Conservation (phyloP, 768 basidiomycete species). For the Kwoniella europaea region DNA sequence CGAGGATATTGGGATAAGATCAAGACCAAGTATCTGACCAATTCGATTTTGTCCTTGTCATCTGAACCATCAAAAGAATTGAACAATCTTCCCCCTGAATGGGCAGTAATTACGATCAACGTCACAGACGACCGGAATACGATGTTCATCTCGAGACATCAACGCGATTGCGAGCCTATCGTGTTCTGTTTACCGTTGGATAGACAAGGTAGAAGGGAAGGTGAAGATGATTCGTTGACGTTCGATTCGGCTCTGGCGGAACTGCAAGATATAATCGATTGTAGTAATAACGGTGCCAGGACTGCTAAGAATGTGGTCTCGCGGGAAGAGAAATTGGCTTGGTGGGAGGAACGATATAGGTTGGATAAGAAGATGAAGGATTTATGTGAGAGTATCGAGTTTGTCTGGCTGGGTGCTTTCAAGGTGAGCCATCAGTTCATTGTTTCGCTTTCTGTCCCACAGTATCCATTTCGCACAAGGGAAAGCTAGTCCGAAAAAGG, state of each 20-base stretch:
- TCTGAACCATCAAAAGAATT: neutral
- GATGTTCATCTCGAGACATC: constrained; percentile 80
- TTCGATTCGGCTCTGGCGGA: constrained; percentile 76
- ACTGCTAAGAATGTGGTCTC: constrained; percentile 73
- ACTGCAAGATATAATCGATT: constrained; percentile 75
- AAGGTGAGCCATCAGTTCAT: constrained; percentile 67
- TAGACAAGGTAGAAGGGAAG: constrained; percentile 74
- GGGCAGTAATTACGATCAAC: constrained; percentile 83
- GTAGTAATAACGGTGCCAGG: constrained; percentile 77
- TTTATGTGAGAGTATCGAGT: constrained; percentile 83
- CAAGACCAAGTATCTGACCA: constrained; percentile 18
- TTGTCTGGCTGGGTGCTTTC: constrained; percentile 96
- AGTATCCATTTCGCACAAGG: no score
- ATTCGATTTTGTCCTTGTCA: neutral
- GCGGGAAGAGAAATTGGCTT: constrained; percentile 68
- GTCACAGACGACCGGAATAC: constrained; percentile 81
- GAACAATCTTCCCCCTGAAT: constrained; percentile 68
- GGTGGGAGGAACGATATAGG: constrained; percentile 82
- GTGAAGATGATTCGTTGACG: constrained; percentile 70
- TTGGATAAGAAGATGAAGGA: constrained; percentile 78
- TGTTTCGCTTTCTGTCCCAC: neutral
- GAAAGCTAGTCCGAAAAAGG: no score
- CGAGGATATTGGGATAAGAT: constrained; percentile 36
- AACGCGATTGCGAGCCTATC: constrained; percentile 68
- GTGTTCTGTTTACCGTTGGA: constrained; percentile 85